Evolutionary conservation across 2,329 filamentous ascomycete species (phyloP).

Genomic region (Ilyonectria sp.): DNA sequence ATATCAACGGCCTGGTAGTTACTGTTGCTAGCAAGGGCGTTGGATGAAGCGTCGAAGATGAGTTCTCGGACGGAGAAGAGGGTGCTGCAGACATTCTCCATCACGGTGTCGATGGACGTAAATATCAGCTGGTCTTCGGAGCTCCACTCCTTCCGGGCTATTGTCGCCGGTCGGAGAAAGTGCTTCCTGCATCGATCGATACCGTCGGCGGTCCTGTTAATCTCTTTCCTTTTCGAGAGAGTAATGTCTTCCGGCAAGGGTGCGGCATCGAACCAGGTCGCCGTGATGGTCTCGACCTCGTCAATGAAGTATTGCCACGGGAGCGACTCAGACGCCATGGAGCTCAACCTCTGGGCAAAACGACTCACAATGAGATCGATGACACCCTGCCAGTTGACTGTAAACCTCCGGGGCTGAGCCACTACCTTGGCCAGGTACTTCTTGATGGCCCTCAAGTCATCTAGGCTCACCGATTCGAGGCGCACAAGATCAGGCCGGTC

Average conservation of each 20-base stretch:
- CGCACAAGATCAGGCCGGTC: constrained; percentile 53
- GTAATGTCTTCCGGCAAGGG: constrained; percentile 42
- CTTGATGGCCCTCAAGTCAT: constrained; percentile 55
- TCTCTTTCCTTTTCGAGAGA: constrained; percentile 42
- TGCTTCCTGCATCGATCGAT: constrained; percentile 62
- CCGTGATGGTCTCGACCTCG: constrained; percentile 57
- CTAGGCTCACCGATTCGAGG: constrained; percentile 46
- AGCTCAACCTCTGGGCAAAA: constrained; percentile 69
- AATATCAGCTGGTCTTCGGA: constrained; percentile 62
- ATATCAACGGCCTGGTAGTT: background rate
- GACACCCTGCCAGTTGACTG: constrained; percentile 76
- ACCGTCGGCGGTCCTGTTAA: constrained; percentile 56
- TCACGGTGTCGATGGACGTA: constrained; percentile 58
- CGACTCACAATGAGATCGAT: constrained; percentile 76
- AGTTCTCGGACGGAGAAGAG: constrained; percentile 46
- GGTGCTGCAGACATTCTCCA: constrained; percentile 55
- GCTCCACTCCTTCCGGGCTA: constrained; percentile 50
- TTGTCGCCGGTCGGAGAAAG: constrained; percentile 55
- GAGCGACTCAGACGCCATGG: constrained; percentile 52
- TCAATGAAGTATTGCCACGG: constrained; percentile 50
- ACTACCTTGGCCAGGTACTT: constrained; percentile 62
- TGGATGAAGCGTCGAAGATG: constrained; percentile 35
- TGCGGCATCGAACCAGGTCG: constrained; percentile 61
- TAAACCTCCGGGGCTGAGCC: constrained; percentile 47
- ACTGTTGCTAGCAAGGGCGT: background rate